These are phyloP conservation scores for Suillus spraguei DNA, from an alignment of 768 basidiomycete genomes.

Conservation along the genomic window DNA sequence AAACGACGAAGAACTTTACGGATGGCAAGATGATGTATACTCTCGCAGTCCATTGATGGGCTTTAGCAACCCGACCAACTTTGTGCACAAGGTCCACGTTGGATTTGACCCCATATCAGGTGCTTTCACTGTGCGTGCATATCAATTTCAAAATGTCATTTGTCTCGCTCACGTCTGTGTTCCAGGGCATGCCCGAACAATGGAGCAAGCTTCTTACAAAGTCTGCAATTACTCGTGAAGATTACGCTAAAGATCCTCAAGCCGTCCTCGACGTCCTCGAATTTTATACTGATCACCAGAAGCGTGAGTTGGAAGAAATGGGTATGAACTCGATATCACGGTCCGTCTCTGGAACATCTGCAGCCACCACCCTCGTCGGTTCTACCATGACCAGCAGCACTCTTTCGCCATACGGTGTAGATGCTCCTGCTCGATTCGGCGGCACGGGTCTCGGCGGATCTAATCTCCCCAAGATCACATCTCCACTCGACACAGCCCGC, in stretches of 20 bases:
- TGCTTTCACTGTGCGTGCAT: conserved; percentile 80
- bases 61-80: conserved; percentile 93
- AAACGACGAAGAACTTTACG: conserved; percentile 95
- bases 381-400: conserved; percentile 23
- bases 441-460: conserved; percentile 90
- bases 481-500: conserved; percentile 37
- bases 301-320: conserved; percentile 83
- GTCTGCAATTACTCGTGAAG: conserved; percentile 96
- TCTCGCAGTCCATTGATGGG: conserved; percentile 90
- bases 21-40: conserved; percentile 98
- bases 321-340: conserved; percentile 30
- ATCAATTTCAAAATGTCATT: conserved; percentile 1
- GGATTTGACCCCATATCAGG: conserved; percentile 94
- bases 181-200: conserved; percentile 92
- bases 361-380: conserved; percentile 38
- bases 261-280: conserved; percentile 97
- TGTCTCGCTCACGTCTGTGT: neutral
- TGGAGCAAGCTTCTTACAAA: conserved; percentile 98
- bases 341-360: conserved; percentile 21
- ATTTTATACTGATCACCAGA: conserved; percentile 98
- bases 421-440: conserved; percentile 80
- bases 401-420: conserved; percentile 36
- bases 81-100: conserved; percentile 98
- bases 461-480: conserved; percentile 45
- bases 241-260: conserved; percentile 96